Base-by-base conservation (phyloP, 352 stramenopile species). In the Globisporangium middletonii region DNA sequence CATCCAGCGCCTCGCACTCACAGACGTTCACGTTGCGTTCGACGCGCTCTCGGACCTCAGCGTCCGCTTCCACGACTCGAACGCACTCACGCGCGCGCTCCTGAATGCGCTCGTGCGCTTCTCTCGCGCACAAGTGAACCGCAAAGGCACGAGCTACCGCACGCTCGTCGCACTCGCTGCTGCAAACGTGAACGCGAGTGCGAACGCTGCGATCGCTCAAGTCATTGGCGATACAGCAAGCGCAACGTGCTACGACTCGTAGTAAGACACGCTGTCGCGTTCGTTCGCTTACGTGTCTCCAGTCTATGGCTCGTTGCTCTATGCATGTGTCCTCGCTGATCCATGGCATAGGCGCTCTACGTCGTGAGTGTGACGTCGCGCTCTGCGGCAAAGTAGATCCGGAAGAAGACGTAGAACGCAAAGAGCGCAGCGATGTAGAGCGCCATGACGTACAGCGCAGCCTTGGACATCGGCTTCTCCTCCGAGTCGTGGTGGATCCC, bases 401-500 rank as follows among this genome's bases (percentile, higher is more conserved):
- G 81, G 53, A 86, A 77, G 60, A 86, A 87, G 35, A 87, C 69
- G 57, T 85, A 89, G 33, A 88, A 75, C 9, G 28, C 68, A 28
- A 80, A 73, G 23, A 87, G 68, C 19, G 67, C 68, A 7, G 66
- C 26, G 48, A 88, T 77, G 56, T 86, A 74, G 8, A 47, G 16
- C 18, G 12, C 26, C 63, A 66, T 62, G 30, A 69, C 18, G 41
- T 77, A 65, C 15, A 90, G 59, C 19, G 78, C 83, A 16, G 72
- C 55, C 54, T 71, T 89, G 6, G 80, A 88, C 80, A 91, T 93
- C 19, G 83, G 80, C 12, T 73, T 59, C 55, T 89, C 83, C 60
- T 91, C 81, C 1, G 70, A 79, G 54, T 91, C 82, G 62, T 93
- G 83, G 50, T 92, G 79, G 45, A 92, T 73, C 12, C 85, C 83